These are phyloP conservation scores for Pseudogymnoascus sp. DNA, from an alignment of 2,329 filamentous ascomycete genomes.

Conservation along the genomic window DNA sequence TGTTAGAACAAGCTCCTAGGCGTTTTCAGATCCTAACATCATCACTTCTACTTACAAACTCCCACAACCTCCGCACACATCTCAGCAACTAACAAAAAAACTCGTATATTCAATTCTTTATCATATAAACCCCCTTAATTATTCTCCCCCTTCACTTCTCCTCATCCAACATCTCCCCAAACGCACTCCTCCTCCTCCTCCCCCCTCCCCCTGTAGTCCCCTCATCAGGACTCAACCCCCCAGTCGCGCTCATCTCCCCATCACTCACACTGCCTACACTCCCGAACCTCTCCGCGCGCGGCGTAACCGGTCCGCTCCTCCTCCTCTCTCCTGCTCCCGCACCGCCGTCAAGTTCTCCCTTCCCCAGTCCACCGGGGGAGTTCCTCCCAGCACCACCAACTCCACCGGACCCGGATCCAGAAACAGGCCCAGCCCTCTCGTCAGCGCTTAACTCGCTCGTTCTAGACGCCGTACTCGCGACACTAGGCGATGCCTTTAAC, in stretches of 20 bases:
- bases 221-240: not conserved
- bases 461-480: not conserved
- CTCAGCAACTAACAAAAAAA: no score
- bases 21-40: no score
- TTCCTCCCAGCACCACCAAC: not conserved
- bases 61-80: no score
- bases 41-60: no score
- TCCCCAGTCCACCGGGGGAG: not conserved
- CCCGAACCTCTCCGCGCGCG: not conserved
- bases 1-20: no score
- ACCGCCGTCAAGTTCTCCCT: not conserved
- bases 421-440: no score
- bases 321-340: not conserved
- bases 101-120: no score
- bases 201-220: not conserved
- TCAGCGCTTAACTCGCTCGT: not conserved
- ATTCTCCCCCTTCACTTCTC: not conserved
- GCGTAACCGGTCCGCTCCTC: not conserved
- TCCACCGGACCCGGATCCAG: no score
- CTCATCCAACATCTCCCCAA: constrained; percentile 21
- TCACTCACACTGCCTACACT: not conserved
- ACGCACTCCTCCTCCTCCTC: constrained; percentile 22
- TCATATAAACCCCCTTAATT: no score
- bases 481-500: no score
- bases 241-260: not conserved